Percentiles rank a stretch among this genome's conserved stretches.
Evolutionary conservation across 805 yeast species (phyloP).

Genomic region (Geotrichum ghanense): DNA sequence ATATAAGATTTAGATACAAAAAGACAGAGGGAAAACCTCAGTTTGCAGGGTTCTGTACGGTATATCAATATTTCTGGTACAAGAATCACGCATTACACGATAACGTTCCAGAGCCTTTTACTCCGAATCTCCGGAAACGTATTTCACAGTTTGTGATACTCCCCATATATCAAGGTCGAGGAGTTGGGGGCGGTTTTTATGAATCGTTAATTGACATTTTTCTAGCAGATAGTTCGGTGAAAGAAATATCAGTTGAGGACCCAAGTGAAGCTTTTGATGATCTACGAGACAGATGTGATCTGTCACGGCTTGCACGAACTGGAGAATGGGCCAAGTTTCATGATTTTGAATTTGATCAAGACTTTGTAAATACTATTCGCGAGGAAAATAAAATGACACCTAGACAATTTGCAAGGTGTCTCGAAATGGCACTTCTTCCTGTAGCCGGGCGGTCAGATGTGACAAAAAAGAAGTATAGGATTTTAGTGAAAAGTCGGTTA

Average conservation of each 20-base stretch:
- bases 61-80: constrained; percentile 74
- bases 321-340: neutral
- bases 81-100: constrained; percentile 45
- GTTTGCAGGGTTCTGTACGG: constrained; percentile 73
- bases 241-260: constrained; percentile 83
- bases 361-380: neutral
- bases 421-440: constrained; percentile 61
- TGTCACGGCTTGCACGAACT: constrained; percentile 34
- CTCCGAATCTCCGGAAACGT: constrained; percentile 41
- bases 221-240: constrained; percentile 38
- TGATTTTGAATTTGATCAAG: neutral
- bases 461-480: constrained; percentile 28
- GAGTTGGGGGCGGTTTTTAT: constrained; percentile 60
- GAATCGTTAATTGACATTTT: constrained; percentile 42
- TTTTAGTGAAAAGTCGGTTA: constrained; percentile 62
- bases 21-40: constrained; percentile 19
- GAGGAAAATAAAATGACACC: constrained; percentile 46
- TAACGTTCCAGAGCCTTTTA: constrained; percentile 19
- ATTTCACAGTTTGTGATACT: constrained; percentile 79
- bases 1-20: constrained; percentile 1
- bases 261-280: constrained; percentile 91
- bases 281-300: constrained; percentile 73
- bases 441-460: constrained; percentile 6
- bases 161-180: constrained; percentile 70
- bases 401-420: constrained; percentile 64